phyloP scores from a whole-genome alignment of 2,329 filamentous ascomycete genomes.

The Ceratocystis cubensis region DNA sequence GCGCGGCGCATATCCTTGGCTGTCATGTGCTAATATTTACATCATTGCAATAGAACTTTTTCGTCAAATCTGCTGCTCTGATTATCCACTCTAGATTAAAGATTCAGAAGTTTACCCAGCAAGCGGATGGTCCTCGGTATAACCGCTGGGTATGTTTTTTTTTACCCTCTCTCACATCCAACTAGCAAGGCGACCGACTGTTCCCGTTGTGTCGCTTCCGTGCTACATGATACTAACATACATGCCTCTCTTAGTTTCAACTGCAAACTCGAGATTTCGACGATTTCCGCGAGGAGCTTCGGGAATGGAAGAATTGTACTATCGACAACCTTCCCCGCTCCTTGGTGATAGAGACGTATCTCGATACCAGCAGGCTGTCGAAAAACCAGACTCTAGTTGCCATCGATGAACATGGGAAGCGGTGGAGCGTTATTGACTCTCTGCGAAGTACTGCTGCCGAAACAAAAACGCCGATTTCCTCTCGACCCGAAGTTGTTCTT shows the following conservation, averaged over 20 bases:
- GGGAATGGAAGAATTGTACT: constrained; percentile 69
- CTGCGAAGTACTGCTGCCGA: constrained; percentile 47
- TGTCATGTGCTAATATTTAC: constrained; percentile 6
- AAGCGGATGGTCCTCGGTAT: constrained; percentile 42
- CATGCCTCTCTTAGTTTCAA: constrained; percentile 56
- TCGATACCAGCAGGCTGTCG: constrained; percentile 67
- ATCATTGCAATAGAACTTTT: constrained; percentile 59
- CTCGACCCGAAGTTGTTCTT: constrained; percentile 62
- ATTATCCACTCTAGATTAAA: constrained; percentile 71
- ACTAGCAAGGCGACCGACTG: background rate
- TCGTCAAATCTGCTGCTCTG: constrained; percentile 73
- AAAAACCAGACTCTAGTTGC: constrained; percentile 79
- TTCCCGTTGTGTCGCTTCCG: background rate
- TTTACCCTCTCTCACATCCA: background rate
- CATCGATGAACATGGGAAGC: constrained; percentile 76
- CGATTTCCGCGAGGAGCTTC: constrained; percentile 68
- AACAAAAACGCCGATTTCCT: constrained; percentile 29
- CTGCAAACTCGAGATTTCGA: constrained; percentile 89
- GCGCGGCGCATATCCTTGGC: background rate
- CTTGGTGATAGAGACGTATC: constrained; percentile 78
- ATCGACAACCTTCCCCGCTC: constrained; percentile 67
- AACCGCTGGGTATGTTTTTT: constrained; percentile 69
- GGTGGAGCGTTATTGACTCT: constrained; percentile 82
- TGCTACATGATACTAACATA: constrained; percentile 17
- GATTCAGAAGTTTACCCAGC: constrained; percentile 40